These are phyloP conservation scores for Coemansia sp. DNA, from an alignment of 192 early-diverging fungal species.

Conservation along the genomic window DNA sequence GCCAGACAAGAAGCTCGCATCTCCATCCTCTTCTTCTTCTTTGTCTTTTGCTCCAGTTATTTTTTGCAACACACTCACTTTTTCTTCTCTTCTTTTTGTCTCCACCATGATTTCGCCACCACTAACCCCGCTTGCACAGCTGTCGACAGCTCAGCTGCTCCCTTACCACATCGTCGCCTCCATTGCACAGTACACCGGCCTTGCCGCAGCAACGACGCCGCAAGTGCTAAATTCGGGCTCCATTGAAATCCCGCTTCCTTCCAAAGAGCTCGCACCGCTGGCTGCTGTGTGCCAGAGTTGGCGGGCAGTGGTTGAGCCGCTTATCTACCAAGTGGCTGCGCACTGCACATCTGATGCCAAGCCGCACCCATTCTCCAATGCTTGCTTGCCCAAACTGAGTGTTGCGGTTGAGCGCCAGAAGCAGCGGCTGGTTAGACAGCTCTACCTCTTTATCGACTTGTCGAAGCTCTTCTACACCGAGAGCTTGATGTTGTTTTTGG, in stretches of 20 bases:
- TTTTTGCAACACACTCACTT: neutral
- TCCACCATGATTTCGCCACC: neutral
- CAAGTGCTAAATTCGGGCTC: neutral
- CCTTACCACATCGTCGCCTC: neutral
- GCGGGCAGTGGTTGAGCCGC: constrained; percentile 14
- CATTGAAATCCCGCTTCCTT: neutral
- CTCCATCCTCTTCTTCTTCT: neutral
- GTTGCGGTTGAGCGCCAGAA: constrained; percentile 1
- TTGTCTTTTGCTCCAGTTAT: neutral
- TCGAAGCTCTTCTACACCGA: neutral
- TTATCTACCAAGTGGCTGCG: constrained; percentile 14
- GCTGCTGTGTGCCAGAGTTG: constrained; percentile 11
- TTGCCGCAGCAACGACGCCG: neutral
- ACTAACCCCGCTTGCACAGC: constrained; percentile 5
- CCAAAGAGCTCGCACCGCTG: constrained; percentile 4
- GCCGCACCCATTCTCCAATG: neutral
- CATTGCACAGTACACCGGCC: neutral
- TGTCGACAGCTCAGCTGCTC: constrained; percentile 1
- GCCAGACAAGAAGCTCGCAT: neutral
- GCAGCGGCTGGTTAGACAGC: constrained; percentile 11
- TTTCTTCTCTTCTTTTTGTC: neutral
- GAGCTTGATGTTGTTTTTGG: neutral
- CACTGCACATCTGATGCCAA: neutral
- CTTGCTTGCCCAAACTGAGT: neutral
- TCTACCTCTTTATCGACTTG: constrained; percentile 8